These are phyloP conservation scores for Solanum hybrid DNA, from an alignment of 305 asterid species.

Conservation along the genomic window DNA sequence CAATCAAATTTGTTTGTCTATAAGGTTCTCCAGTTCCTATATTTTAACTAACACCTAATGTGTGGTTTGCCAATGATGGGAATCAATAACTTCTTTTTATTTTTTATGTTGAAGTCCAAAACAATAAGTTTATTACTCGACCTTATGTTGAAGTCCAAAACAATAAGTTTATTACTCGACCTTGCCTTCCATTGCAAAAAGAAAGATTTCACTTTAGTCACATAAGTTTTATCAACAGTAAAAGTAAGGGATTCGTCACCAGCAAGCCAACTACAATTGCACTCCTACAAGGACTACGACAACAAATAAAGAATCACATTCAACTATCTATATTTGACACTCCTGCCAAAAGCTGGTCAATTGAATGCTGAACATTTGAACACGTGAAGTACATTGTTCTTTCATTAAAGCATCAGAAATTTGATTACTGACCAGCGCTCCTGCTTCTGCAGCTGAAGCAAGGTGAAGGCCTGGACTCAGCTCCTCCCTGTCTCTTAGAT, in stretches of 20 bases:
- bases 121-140: background rate
- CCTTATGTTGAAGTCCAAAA: background rate
- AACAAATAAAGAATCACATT: background rate
- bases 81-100: background rate
- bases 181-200: background rate
- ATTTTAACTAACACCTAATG: background rate
- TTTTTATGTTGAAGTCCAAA: background rate
- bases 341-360: background rate
- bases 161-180: background rate
- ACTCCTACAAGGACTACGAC: background rate
- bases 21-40: background rate
- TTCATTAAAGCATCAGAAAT: slow-evolving; percentile 8
- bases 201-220: background rate
- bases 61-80: background rate
- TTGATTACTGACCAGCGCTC: slow-evolving; percentile 70
- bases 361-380: background rate
- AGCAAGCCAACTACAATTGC: slow-evolving; percentile 2
- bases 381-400: background rate
- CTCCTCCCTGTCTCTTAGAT: slow-evolving; percentile 57
- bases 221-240: background rate
- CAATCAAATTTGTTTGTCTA: background rate
- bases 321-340: background rate
- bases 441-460: slow-evolving; percentile 97
- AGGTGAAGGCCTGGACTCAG: slow-evolving; percentile 89
- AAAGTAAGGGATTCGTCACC: background rate